A percentile compares a stretch with the other conserved stretches of the same genome.
Conservation (phyloP, 495 filamentous ascomycete species). For the Penicillium cosmopolitanum region DNA sequence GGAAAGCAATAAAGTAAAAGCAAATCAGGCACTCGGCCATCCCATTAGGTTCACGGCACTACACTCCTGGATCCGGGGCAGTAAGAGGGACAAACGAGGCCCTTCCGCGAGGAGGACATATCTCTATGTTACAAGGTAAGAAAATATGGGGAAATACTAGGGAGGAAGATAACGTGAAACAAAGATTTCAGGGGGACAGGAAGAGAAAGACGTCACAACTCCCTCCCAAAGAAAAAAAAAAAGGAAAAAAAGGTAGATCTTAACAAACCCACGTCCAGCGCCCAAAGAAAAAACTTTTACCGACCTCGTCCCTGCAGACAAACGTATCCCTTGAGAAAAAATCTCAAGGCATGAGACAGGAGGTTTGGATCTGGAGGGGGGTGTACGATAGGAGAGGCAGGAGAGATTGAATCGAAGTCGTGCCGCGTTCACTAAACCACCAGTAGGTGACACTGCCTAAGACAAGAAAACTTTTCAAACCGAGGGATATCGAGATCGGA, state of each 20-base stretch:
- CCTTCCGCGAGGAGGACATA: slow-evolving; percentile 40
- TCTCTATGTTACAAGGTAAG: slow-evolving; percentile 41
- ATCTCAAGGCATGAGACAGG: slow-evolving; percentile 7
- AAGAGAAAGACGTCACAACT: slow-evolving; percentile 42
- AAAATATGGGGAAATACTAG: slow-evolving; percentile 11
- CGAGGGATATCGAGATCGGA: slow-evolving; percentile 56
- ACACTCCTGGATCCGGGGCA: slow-evolving; percentile 8
- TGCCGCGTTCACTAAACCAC: slow-evolving; percentile 42
- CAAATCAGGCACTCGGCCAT: slow-evolving; percentile 12
- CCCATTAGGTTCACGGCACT: slow-evolving; percentile 14
- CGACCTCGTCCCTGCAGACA: slow-evolving; percentile 16
- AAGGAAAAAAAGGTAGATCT: slow-evolving; percentile 17
- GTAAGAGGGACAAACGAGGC: background rate
- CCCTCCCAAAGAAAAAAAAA: slow-evolving; percentile 29
- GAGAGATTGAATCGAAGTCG: slow-evolving; percentile 34
- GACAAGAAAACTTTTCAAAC: slow-evolving; percentile 50
- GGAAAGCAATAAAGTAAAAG: background rate
- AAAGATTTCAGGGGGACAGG: slow-evolving; percentile 23
- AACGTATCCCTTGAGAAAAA: slow-evolving; percentile 7
- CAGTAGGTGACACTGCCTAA: slow-evolving; percentile 43
- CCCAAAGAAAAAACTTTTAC: slow-evolving; percentile 29
- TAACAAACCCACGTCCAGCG: slow-evolving; percentile 22
- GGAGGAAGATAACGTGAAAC: slow-evolving; percentile 12
- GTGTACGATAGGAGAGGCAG: slow-evolving; percentile 19
- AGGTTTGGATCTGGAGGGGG: background rate